Evolutionary conservation across 805 yeast genomes (phyloP), one percentile per base, ranked within the genome.

Genomic region (Candida nonsorbophila): DNA sequence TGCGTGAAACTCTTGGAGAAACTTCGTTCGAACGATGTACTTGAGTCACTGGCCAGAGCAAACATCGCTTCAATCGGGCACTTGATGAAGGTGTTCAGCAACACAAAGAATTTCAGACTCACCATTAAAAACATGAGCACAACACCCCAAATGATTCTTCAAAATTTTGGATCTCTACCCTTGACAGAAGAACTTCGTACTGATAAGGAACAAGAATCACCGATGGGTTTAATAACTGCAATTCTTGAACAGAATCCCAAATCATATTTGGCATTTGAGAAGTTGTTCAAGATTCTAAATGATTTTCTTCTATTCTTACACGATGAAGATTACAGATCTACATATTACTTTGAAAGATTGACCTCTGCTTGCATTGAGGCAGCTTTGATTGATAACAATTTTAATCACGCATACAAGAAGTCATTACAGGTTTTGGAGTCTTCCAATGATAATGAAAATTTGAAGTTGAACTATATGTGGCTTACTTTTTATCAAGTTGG

Each of bases 401-500:
- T 84, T 41, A 49, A 51, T 2, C 74, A 62, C 38, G 87, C 94
- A 0, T 67, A 63, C 37, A 52, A 55, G 3, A 55, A 62, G 24
- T 48, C 72, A 1, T 41, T 42, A n/a, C 59, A 53, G 13, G 48
- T 74, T 22, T 44, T 74, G 7, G 55, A 61, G 1, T 29, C 30
- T 4, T 34, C 33, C 11, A 34, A 31, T 4, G 32, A 36, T 3
- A 25, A 33, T 8, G 39, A 35, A 2, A 32, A 36, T 12, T 34
- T 25, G 7, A 28, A 32, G 15, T 30, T 61, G 22, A 47, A 51
- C 21, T 57, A 57, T 11, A 55, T 63, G 27, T 86, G 95, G 95
- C 64, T 77, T 15, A 74, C 84, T 1, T 74, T 81, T 37, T 80
- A 78, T 43, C 94, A 84, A 42, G 77, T 81, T 3, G 83, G 84